Evolutionary conservation across 1,139 yeast genomes (phyloP).

Genomic region (Hyphopichia burtonii): DNA sequence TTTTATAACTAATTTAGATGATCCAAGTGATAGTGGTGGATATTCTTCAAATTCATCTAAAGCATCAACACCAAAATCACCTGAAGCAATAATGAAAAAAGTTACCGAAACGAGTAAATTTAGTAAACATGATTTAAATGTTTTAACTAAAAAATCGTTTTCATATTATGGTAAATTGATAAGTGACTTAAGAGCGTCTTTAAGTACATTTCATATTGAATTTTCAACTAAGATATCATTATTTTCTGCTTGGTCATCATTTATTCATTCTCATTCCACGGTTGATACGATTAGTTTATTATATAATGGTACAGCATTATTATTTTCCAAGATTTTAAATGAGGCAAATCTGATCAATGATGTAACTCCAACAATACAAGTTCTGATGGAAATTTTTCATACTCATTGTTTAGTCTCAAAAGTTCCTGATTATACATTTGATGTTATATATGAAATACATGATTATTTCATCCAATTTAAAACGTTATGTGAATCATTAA

Average conservation of each 20-base stretch:
- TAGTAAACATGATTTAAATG: constrained; percentile 27
- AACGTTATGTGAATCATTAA: constrained; percentile 9
- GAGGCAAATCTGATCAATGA: constrained; percentile 19
- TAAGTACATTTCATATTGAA: constrained; percentile 31
- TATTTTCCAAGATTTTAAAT: constrained; percentile 26
- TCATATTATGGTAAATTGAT: constrained; percentile 35
- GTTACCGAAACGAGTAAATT: constrained; percentile 10
- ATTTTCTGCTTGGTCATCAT: constrained; percentile 37
- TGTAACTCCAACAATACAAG: constrained; percentile 26
- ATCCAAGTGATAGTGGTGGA: neutral
- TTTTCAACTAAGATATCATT: constrained; percentile 39
- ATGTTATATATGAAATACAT: constrained; percentile 25
- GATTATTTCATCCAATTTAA: constrained; percentile 24
- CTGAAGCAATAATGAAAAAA: neutral
- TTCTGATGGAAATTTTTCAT: constrained; percentile 24
- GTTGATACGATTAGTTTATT: constrained; percentile 32
- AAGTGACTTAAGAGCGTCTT: constrained; percentile 31
- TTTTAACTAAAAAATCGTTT: constrained; percentile 34
- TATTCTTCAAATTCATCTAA: constrained; percentile 1
- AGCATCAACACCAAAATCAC: neutral
- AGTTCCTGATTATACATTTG: constrained; percentile 37
- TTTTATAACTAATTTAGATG: constrained; percentile 5
- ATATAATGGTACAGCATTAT: constrained; percentile 35
- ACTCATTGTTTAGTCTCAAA: constrained; percentile 24
- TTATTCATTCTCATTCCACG: constrained; percentile 34